Evolutionary conservation across 495 filamentous ascomycete species (phyloP).

Genomic region (Jackrogersella multiformis): DNA sequence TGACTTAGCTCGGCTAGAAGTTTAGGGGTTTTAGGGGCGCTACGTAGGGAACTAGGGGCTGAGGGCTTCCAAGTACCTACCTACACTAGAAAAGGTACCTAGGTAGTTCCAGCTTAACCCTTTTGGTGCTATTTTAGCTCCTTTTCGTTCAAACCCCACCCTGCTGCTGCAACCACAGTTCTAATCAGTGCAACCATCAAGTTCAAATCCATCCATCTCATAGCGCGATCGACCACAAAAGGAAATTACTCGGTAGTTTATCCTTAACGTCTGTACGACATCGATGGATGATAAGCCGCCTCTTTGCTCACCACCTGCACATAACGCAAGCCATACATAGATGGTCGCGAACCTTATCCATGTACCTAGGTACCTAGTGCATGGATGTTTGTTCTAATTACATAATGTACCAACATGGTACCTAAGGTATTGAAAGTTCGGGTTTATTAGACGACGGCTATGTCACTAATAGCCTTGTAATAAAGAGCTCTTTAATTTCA

Average conservation of each 20-base stretch:
- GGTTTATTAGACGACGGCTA: no score
- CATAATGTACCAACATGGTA: no score
- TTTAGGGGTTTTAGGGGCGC: conserved; percentile 13
- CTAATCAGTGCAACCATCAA: conserved; percentile 8
- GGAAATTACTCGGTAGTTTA: conserved; percentile 7
- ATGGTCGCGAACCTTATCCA: conserved; percentile 24
- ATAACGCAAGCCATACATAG: conserved; percentile 15
- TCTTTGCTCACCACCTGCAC: neutral
- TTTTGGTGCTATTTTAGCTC: conserved; percentile 25
- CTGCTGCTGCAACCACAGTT: conserved; percentile 3
- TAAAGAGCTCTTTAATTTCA: no score
- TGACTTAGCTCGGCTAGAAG: conserved; percentile 16
- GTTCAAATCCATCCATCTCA: conserved; percentile 16
- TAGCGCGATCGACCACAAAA: neutral
- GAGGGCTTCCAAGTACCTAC: no score
- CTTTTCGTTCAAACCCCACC: conserved; percentile 7
- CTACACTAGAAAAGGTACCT: no score
- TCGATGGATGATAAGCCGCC: conserved; percentile 15
- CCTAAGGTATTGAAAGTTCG: no score
- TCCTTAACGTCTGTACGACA: conserved; percentile 27
- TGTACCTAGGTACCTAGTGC: no score
- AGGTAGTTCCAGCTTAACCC: conserved; percentile 13
- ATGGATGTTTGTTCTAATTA: no score
- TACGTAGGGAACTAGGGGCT: conserved; percentile 6
- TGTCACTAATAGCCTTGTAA: no score